These are phyloP conservation scores for Citrullus mucosospermus DNA, from an alignment of 306 rosid species.

Conservation along the genomic window DNA sequence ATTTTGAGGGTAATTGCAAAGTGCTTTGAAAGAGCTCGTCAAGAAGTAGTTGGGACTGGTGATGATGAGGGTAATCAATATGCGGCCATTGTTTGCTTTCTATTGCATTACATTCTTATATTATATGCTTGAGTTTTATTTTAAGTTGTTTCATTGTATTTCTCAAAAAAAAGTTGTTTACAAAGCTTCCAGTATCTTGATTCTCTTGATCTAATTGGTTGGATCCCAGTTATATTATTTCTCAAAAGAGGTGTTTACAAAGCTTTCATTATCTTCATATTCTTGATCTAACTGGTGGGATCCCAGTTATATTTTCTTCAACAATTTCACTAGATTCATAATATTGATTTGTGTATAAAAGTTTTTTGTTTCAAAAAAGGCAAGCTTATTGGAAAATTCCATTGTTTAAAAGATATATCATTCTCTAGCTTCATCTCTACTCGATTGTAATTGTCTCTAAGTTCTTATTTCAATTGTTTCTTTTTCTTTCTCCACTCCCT, in stretches of 20 bases:
- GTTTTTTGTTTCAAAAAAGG: no score
- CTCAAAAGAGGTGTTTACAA: background rate
- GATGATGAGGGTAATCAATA: background rate
- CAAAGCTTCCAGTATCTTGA: background rate
- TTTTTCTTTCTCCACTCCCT: no score
- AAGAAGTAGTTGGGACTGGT: background rate
- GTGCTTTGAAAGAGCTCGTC: background rate
- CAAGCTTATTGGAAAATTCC: no score
- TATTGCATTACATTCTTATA: background rate
- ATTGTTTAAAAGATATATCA: no score
- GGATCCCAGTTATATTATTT: background rate
- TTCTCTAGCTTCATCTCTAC: no score
- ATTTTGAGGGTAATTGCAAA: background rate
- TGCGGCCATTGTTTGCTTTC: background rate
- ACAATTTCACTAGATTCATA: background rate
- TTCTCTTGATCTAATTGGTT: background rate
- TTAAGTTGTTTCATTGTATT: background rate
- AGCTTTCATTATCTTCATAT: background rate
- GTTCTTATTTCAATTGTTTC: no score
- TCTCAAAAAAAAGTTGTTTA: background rate
- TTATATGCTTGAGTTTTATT: background rate
- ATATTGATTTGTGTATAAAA: no score
- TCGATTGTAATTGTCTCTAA: no score
- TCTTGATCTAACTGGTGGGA: background rate
- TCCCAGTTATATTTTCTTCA: background rate